Evolutionary conservation across 2,329 filamentous ascomycete species (phyloP), one percentile per base, ranked within the genome.

Genomic region (Cladosporium sp.): DNA sequence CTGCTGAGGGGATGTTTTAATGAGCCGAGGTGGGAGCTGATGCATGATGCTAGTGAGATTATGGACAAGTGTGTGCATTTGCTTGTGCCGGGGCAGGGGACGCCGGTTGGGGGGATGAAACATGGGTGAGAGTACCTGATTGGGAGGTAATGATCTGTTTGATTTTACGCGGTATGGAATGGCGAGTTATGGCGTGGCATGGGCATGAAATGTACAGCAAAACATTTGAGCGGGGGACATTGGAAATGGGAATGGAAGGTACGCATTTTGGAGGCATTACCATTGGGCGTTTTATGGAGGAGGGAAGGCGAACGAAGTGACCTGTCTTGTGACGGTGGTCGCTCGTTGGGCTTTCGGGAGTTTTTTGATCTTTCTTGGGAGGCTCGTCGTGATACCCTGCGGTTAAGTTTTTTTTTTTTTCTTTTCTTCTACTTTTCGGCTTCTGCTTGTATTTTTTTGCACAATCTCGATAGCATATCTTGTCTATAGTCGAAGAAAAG

Each of bases 21-120:
- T 70, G 89, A 89, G 73, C 93, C 93, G 36, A 85, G 93, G 59
- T 98, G 94, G 94, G 93, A 98, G 81, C 80, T 98, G 64, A 82
- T 98, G 69, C 90, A 95, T 66, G 95, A 98, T 78, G 94, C 92
- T 41, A 90, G 91, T 36, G 90, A 87, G 26, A 80, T 97, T 68
- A 78, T 98, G 74, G 88, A 85, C 65, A 95, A 93, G 76, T 97
- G 93, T 77, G 91, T 96, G 70, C 83, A 87, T 68, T 85, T 87
- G 78, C 76, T 88, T 66, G 64, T 76, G 51, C 74, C 75, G 12
- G 71, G 71, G 49, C 68, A 69, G 73, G 34, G 52, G 66, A 26
- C 44, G 10, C 24, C 51, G n/a, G 12, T 36, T 30, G 28, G 32
- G 44, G 3, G 14, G 34, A 8, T 12, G 12, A 36, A 30, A 30